Evolutionary conservation across 345 rosid species (phyloP).

Genomic region (Brassica cretica): DNA sequence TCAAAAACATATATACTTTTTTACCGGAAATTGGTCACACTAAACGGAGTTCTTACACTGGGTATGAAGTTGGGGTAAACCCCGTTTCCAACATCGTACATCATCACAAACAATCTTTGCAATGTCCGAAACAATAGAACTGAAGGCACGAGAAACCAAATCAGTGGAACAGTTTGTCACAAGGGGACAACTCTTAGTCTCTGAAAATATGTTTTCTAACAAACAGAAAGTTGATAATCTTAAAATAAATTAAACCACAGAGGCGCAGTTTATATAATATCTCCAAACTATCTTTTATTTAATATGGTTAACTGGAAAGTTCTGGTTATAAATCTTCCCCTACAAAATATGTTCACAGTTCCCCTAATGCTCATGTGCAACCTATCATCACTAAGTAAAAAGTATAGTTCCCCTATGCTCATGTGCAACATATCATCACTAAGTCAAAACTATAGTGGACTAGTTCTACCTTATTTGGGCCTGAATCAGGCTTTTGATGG

Average conservation of each 20-base stretch:
- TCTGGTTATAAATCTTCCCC: background rate
- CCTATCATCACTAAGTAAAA: background rate
- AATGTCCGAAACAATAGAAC: background rate
- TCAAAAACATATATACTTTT: background rate
- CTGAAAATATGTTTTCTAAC: background rate
- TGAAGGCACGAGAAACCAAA: background rate
- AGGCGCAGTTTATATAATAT: background rate
- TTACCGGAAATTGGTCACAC: background rate
- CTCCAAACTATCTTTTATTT: background rate
- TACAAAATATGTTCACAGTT: too few species aligned
- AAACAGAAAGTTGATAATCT: background rate
- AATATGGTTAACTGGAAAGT: background rate
- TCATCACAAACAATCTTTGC: background rate
- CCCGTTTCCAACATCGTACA: background rate
- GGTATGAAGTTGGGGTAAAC: background rate
- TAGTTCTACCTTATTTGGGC: too few species aligned
- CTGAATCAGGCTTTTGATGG: background rate
- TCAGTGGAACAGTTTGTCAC: background rate
- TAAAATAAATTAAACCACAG: background rate
- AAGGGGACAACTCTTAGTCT: background rate
- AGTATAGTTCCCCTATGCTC: background rate
- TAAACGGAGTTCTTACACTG: background rate
- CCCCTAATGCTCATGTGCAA: background rate
- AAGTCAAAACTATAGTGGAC: too few species aligned
- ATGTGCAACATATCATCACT: too few species aligned